Evolutionary conservation across 495 filamentous ascomycete species (phyloP).

Genomic region (Neurospora sp.): DNA sequence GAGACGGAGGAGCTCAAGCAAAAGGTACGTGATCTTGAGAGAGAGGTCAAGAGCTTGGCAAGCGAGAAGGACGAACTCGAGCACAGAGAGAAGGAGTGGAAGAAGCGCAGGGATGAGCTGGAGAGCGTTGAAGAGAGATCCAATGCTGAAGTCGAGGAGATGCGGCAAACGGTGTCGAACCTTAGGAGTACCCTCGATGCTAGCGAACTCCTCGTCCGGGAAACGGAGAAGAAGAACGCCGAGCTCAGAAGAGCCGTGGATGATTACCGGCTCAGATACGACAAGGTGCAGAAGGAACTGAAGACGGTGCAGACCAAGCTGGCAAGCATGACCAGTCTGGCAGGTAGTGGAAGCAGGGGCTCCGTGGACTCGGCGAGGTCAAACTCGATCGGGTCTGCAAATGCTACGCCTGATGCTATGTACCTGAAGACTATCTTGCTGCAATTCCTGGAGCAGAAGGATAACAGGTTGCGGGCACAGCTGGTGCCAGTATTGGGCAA

Average conservation of each 20-base stretch:
- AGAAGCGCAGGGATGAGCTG: constrained; percentile 59
- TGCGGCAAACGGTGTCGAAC: constrained; percentile 65
- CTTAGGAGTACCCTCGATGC: constrained; percentile 75
- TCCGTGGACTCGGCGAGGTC: constrained; percentile 1
- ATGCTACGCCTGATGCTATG: constrained; percentile 55
- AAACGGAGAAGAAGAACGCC: constrained; percentile 68
- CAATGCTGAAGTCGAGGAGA: constrained; percentile 59
- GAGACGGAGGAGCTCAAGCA: constrained; percentile 81
- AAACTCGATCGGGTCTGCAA: constrained; percentile 5
- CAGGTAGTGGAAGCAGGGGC: constrained; percentile 13
- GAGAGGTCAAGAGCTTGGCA: constrained; percentile 58
- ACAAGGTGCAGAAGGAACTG: constrained; percentile 67
- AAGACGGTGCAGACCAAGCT: constrained; percentile 30
- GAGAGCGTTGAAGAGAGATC: constrained; percentile 59
- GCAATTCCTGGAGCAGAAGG: constrained; percentile 89
- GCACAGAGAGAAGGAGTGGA: constrained; percentile 58
- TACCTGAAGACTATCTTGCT: constrained; percentile 94
- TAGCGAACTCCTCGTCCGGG: constrained; percentile 72
- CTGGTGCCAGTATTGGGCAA: constrained; percentile 85
- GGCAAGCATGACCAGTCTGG: neutral
- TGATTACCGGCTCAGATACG: constrained; percentile 62
- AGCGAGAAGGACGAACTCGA: constrained; percentile 57
- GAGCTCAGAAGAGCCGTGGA: constrained; percentile 69
- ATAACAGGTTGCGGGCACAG: constrained; percentile 83
- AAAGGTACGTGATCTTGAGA: constrained; percentile 71